Evolutionary conservation across 2,329 filamentous ascomycete genomes (phyloP), one percentile per base, ranked within the genome.

Genomic region (Beauveria bassiana): DNA sequence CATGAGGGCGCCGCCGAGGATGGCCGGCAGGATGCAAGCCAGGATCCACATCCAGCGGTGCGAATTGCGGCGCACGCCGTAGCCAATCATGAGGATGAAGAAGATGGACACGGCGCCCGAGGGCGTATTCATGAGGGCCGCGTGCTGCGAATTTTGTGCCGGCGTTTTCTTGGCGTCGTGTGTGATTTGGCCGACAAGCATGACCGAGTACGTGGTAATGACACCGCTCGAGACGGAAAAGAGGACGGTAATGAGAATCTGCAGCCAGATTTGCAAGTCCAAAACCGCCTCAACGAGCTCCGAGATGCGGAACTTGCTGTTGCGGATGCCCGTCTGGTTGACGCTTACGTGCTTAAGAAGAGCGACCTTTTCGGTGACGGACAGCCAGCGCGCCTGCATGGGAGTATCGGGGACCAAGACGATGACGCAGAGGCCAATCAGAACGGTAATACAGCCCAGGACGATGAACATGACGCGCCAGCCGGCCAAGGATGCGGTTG

Each of bases 1-100:
- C 80, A 83, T 81, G n/a, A 82, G 68, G 1, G 75, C 78, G 18
- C 78, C 79, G 6, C 80, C 80, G 20, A 81, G 70, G 52, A 79
- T 78, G 6, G 75, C 77, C 64, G 80, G 79, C 46, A 82, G 70
- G 56, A 80, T 79, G 65, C 77, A 80, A 38, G 59, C 59, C 5
- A 62, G 53, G 26, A 74, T 70, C 69, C 73, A 77, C 12, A 71
- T 69, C 74, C 74, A 77, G 43, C 75, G 72, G 65, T 76, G 66
- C 28, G 71, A 73, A 42, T 69, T 68, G 49, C 66, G 64, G 38
- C 75, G 74, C 51, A 77, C 72, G 14, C 71, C 73, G 46, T 68
- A 71, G 7, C 76, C 72, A 57, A 77, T 72, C 47, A 77, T 64
- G 0, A 79, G 67, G 20, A 50, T 61, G 59, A 61, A 61, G 43